Conservation (phyloP, 768 basidiomycete genomes). For the Boletus rubescentipes region DNA sequence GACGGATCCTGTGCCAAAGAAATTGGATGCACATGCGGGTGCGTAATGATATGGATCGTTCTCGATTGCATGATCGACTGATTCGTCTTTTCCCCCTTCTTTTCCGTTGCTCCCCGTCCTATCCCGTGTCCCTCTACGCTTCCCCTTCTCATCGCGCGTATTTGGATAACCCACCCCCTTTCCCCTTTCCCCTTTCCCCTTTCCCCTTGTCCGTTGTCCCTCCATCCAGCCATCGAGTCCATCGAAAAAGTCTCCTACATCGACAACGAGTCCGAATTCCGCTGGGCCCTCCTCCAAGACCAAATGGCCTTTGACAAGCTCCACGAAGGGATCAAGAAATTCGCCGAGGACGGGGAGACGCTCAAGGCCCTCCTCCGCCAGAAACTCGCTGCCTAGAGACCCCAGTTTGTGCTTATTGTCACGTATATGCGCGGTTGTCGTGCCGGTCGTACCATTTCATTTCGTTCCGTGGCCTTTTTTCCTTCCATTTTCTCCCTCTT, state of each 20-base stretch:
- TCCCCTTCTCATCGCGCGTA: neutral
- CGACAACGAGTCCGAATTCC: conserved; percentile 95
- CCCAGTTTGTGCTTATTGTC: no score
- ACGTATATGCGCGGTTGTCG: no score
- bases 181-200: neutral
- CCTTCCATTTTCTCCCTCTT: neutral
- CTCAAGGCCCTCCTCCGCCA: conserved; percentile 80
- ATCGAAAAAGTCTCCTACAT: conserved; percentile 80
- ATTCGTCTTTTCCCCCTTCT: conserved; percentile 6
- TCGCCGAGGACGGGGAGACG: conserved; percentile 90
- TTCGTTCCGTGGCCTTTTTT: neutral
- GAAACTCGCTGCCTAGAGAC: conserved; percentile 44
- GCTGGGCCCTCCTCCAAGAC: conserved; percentile 90
- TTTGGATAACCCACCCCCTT: neutral
- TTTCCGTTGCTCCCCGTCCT: neutral
- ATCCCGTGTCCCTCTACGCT: neutral
- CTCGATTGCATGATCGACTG: conserved; percentile 7
- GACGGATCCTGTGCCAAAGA: conserved; percentile 75
- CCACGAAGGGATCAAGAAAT: conserved; percentile 98
- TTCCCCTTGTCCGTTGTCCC: neutral
- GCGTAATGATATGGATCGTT: conserved; percentile 25
- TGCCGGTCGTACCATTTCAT: neutral
- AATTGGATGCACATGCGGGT: conserved; percentile 69
- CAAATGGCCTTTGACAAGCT: conserved; percentile 99
- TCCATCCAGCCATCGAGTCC: conserved; percentile 46